Evolutionary conservation across 768 basidiomycete species (phyloP), one percentile per base, ranked within the genome.

Genomic region (Coprinopsis strossmayeri): DNA sequence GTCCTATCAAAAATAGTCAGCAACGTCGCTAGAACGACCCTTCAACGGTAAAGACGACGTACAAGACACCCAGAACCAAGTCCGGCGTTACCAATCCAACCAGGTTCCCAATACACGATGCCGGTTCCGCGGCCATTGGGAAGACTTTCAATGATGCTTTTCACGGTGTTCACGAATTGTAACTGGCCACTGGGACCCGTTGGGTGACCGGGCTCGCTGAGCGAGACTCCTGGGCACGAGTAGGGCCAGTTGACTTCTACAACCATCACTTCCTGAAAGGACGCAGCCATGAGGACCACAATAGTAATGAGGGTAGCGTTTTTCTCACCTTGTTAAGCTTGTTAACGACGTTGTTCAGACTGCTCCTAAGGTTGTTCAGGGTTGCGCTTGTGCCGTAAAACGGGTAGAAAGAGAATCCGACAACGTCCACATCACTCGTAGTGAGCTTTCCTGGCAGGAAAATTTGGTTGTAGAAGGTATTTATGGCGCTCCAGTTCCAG

Each of bases 221-320:
- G 51, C 2, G 71, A 59, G 4, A 64, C 57, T 18, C 69, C 64
- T 55, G 73, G 64, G 62, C 79, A 81, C 1, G 61, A 55, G 10
- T 62, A 75, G 0, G 81, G 78, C 79, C 79, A 84, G 60, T 84
- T 76, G 3, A 81, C 82, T 61, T 82, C 82, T 4, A 78, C 80
- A 17, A 82, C 73, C 61, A 82, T 74, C 40, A 82, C 63, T 43
- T 76, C 66, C 72, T 76, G 25, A 13, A 34, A n/a, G 10, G 41
- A 10, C 32, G n/a, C 10, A 15, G 9, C 35, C 34, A 34, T 25
- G 24, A 39, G 10, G 37, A 45, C 15, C 23, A 17, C 13, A 32
- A 21, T 15, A n/a, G 13, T 11, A 21, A 10, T 38, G 3, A 21
- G 23, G 30, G 15, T 13, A 17, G 13, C 9, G n/a, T 18, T 20